These are phyloP conservation scores for Sporothrix dimorphospora DNA, from an alignment of 2,329 filamentous ascomycete genomes.

Conservation along the genomic window DNA sequence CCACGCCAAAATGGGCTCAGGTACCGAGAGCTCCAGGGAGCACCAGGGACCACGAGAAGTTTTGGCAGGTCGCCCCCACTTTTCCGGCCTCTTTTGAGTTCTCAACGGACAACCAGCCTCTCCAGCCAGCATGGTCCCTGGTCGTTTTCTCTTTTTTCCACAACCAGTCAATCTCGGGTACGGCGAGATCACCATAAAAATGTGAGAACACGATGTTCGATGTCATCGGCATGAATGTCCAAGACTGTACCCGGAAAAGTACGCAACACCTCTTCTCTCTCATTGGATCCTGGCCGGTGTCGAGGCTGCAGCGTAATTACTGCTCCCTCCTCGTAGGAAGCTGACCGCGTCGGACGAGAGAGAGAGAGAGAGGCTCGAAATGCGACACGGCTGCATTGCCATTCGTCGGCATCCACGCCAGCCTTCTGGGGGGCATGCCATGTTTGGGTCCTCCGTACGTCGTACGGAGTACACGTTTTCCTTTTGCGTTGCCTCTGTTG, in stretches of 20 bases:
- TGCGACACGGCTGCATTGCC: conserved; percentile 13
- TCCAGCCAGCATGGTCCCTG: conserved; percentile 5
- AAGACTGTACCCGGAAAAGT: not conserved
- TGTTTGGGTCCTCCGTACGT: too few relatives aligned
- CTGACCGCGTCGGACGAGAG: not conserved
- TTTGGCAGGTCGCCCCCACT: conserved; percentile 3
- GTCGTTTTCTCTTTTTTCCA: not conserved
- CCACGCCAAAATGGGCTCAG: conserved; percentile 15
- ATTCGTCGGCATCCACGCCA: not conserved
- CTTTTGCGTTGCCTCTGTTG: not conserved
- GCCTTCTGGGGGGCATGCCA: not conserved
- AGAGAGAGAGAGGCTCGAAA: not conserved
- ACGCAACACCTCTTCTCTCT: not conserved
- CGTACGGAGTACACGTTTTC: too few relatives aligned
- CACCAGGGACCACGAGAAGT: not conserved
- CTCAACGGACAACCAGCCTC: not conserved
- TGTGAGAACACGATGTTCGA: conserved; percentile 16
- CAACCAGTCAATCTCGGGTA: conserved; percentile 10
- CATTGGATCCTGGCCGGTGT: conserved; percentile 4
- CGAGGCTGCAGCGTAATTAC: conserved; percentile 2
- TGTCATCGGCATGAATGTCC: conserved; percentile 15
- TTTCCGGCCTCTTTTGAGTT: not conserved
- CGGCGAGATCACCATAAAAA: not conserved
- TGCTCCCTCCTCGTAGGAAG: conserved; percentile 6
- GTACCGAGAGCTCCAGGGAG: not conserved